Evolutionary conservation across 139 green algal species (phyloP).

Genomic region (Chlorokybus atmophyticus): DNA sequence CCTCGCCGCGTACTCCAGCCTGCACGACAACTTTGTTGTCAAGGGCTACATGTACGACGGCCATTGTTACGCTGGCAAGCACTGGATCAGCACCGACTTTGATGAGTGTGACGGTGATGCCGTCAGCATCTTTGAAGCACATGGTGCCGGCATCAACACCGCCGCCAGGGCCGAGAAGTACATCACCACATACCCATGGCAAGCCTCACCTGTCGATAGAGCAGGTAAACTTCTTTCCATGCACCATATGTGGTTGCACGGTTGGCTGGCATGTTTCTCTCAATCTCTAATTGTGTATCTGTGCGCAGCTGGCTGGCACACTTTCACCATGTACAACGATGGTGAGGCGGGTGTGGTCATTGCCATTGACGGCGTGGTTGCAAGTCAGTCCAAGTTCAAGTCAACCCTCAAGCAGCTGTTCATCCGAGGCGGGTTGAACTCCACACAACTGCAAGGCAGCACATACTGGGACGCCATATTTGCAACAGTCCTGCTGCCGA

Average conservation of each 20-base stretch:
- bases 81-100: slow-evolving; percentile 22
- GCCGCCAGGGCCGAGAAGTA: slow-evolving; percentile 9
- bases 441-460: background rate
- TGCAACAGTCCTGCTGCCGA: background rate
- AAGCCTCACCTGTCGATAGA: background rate
- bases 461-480: slow-evolving; percentile 21
- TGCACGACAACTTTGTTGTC: slow-evolving; percentile 5
- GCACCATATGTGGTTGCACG: no score
- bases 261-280: no score
- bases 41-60: slow-evolving; percentile 23
- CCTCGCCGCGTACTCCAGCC: background rate
- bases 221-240: no score
- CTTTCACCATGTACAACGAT: slow-evolving; percentile 9
- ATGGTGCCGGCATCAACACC: slow-evolving; percentile 8
- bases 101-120: slow-evolving; percentile 13
- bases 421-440: slow-evolving; percentile 1
- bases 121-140: no score
- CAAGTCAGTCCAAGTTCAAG: background rate
- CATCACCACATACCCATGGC: slow-evolving; percentile 18
- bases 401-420: slow-evolving; percentile 14
- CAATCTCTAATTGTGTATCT: no score
- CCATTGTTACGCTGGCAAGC: slow-evolving; percentile 8
- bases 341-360: background rate
- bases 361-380: background rate
- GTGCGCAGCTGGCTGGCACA: slow-evolving; percentile 9